Conservation (phyloP, 1,284 basidiomycete species). For the Ustilago trichophora region DNA sequence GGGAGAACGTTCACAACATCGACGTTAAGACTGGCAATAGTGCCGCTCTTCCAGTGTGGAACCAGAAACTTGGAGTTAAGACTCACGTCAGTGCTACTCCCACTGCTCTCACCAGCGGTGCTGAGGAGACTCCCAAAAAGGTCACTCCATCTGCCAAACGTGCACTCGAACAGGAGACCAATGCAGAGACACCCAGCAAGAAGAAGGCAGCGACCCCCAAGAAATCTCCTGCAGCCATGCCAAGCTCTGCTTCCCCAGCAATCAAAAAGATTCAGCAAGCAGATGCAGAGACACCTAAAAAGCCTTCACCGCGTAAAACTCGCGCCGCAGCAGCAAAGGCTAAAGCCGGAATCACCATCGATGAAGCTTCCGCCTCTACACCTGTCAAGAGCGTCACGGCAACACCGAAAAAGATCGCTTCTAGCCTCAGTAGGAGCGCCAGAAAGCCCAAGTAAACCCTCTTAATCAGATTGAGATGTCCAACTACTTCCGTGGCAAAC, state of each 20-base stretch:
- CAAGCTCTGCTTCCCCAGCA: no score
- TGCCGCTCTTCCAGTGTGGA: slow-evolving; percentile 87
- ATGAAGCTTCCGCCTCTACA: neutral
- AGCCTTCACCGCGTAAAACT: slow-evolving; percentile 17
- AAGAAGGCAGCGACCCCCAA: neutral
- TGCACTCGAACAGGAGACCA: slow-evolving; percentile 1
- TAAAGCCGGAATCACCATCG: neutral
- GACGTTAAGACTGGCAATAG: slow-evolving; percentile 90
- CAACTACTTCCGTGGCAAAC: no score
- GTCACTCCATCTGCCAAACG: slow-evolving; percentile 1
- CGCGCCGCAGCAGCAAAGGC: slow-evolving; percentile 6
- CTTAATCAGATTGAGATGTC: no score
- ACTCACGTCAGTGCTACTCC: slow-evolving; percentile 14
- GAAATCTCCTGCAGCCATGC: no score
- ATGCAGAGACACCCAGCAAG: slow-evolving; percentile 1
- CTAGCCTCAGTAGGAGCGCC: slow-evolving; percentile 9
- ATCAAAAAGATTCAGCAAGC: no score
- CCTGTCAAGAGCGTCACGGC: slow-evolving; percentile 6
- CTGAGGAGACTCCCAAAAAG: neutral
- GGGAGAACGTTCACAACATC: slow-evolving; percentile 90
- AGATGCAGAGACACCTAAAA: neutral
- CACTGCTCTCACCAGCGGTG: neutral
- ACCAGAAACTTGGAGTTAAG: slow-evolving; percentile 73
- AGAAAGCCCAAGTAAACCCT: slow-evolving; percentile 19
- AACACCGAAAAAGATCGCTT: slow-evolving; percentile 4